phyloP scores from a whole-genome alignment of 129 eudicot species.

The Scalesia atractyloides region DNA sequence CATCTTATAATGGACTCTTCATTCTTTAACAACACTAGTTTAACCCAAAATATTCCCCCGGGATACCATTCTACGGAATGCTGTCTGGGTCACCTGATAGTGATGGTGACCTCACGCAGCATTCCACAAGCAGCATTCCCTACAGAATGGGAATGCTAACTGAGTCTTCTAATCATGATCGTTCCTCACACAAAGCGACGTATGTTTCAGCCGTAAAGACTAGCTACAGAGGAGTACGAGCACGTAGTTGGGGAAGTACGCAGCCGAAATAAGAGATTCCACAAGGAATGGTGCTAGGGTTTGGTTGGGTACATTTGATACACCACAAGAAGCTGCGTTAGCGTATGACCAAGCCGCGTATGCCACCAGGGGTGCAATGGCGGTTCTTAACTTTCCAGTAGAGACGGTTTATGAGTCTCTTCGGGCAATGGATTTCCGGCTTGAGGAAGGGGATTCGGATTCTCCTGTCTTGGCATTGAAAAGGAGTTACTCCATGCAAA shows the following conservation, averaged over 20 bases:
- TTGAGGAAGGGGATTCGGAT: conserved; percentile 39
- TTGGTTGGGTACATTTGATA: too few species aligned
- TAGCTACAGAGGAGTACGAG: conserved; percentile 44
- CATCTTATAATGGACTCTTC: conserved; percentile 30
- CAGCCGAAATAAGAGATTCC: too few species aligned
- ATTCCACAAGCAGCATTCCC: too few species aligned
- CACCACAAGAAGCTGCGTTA: too few species aligned
- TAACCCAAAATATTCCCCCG: conserved; percentile 27
- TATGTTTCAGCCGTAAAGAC: conserved; percentile 13
- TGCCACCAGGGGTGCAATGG: too few species aligned
- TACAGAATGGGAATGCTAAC: too few species aligned
- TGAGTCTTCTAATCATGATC: not conserved
- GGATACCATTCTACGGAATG: conserved; percentile 35
- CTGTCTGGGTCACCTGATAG: not conserved
- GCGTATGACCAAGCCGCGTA: too few species aligned
- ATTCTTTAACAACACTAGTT: conserved; percentile 6
- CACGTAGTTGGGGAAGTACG: conserved; percentile 51
- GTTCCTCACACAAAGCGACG: conserved; percentile 16
- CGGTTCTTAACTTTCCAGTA: too few species aligned
- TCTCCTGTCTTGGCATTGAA: conserved; percentile 49
- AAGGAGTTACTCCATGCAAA: conserved; percentile 33
- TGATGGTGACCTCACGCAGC: not conserved
- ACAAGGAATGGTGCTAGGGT: too few species aligned
- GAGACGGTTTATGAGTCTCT: too few species aligned
- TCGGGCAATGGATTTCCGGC: conserved; percentile 38